Percentiles rank a stretch among this genome's conserved stretches.
Conservation (phyloP, 768 basidiomycete species). For the Phanerochaete sordida region DNA sequence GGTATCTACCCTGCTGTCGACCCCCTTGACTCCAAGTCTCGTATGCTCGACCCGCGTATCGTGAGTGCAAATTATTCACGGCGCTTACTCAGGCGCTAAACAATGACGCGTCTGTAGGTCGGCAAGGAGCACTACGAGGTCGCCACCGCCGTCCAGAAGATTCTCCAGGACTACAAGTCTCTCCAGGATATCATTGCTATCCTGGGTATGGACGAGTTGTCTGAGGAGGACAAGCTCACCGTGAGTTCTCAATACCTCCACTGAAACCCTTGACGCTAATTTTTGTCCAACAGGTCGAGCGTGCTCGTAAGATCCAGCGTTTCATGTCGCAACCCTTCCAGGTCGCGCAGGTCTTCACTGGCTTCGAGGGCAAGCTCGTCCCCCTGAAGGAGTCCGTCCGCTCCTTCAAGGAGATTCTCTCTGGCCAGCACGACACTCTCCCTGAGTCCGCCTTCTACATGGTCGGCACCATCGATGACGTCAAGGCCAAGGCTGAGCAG, state of each 20-base stretch:
- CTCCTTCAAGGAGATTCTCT: slow-evolving; percentile 97
- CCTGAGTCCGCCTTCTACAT: slow-evolving; percentile 99
- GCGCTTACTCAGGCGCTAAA: background rate
- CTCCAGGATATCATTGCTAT: slow-evolving; percentile 99
- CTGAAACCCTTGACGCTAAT: background rate
- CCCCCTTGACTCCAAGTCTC: slow-evolving; percentile 98
- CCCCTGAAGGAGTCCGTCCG: slow-evolving; percentile 93
- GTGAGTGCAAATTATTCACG: slow-evolving; percentile 42
- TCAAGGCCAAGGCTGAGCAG: slow-evolving; percentile 95
- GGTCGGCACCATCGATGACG: slow-evolving; percentile 96
- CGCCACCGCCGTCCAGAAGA: slow-evolving; percentile 96
- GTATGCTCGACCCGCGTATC: slow-evolving; percentile 99
- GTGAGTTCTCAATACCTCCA: slow-evolving; percentile 43
- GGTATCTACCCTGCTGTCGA: slow-evolving; percentile 99
- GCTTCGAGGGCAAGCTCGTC: slow-evolving; percentile 97
- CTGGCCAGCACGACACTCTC: slow-evolving; percentile 81
- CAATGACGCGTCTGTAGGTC: slow-evolving; percentile 54
- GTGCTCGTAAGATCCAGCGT: slow-evolving; percentile 97
- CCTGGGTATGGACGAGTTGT: slow-evolving; percentile 99
- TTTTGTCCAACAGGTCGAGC: slow-evolving; percentile 75
- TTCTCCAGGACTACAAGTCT: slow-evolving; percentile 95
- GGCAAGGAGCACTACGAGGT: slow-evolving; percentile 93
- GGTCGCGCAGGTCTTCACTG: slow-evolving; percentile 99
- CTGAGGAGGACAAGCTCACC: slow-evolving; percentile 99
- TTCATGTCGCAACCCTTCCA: slow-evolving; percentile 99